Base-by-base conservation (phyloP, 129 eudicot genomes). In the Calendula officinalis region DNA sequence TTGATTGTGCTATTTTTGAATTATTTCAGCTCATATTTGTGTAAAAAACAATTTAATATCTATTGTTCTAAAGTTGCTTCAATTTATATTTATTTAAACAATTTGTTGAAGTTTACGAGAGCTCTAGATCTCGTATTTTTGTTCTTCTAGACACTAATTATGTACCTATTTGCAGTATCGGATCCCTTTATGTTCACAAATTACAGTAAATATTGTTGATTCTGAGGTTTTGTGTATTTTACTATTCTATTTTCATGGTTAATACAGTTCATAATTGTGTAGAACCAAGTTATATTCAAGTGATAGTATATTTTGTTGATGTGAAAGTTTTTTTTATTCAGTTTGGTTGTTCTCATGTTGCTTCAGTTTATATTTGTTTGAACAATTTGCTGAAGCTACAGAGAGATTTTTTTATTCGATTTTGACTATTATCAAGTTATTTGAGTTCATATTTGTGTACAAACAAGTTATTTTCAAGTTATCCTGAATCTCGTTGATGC, bases 401-500 rank as follows among this genome's bases (percentile, higher is more conserved):
- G 1, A 22, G 33, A 11, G 33, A 37, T 42, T 27, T 60, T 60
- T 41, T 40, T 3, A 60, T 39, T 22, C 9, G 16, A 15, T 22
- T 15, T 56, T 35, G 39, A 55, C 54, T 54, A 42, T 7, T 56
- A 32, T 58, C 5, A 7, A 47, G 32, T 11, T 46, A 35, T 10
- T 56, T 12, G 0, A 12, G 4, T 13, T 40, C 16, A 4, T 40
- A 53, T 13, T 53, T 9, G 53, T 30, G 35, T 38, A 22, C 30
- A 58, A 47, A 46, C 10, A 3, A 16, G 66, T 69, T 16, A 47
- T 59, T 69, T 36, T 22, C 35, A 36, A 69, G 66, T 47, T 46
- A 22, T 43, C 2, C 39, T 27, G 3, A 12, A 4, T 66, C 36
- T 52, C 50, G 51, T 66, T 65, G 62, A 58, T 36, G 41, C 67